Percentiles rank a stretch among this genome's conserved stretches.
phyloP scores from a whole-genome alignment of 148 eudicot genomes.

The Spergularia marina region DNA sequence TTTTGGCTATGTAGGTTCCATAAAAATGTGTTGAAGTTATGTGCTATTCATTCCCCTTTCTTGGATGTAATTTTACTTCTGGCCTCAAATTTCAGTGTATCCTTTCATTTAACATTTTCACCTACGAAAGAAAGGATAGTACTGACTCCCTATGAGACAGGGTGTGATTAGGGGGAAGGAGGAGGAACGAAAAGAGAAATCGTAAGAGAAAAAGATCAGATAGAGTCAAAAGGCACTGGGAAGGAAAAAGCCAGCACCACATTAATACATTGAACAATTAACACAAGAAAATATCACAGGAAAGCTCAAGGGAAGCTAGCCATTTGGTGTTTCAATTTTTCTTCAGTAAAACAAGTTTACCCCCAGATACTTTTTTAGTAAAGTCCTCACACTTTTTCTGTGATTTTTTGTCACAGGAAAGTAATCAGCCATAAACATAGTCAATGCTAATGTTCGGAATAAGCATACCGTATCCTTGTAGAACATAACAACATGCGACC shows the following conservation, averaged over 20 bases:
- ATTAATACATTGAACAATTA: no score
- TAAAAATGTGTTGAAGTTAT: no score
- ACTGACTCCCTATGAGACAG: no score
- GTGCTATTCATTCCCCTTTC: no score
- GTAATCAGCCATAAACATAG: not conserved
- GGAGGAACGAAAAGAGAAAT: not conserved
- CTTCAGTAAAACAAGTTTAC: no score
- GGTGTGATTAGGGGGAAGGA: not conserved
- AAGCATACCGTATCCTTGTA: conserved; percentile 92
- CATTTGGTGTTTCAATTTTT: no score
- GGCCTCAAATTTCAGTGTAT: no score
- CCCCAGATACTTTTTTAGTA: no score
- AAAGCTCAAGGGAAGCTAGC: not conserved
- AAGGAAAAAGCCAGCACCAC: not conserved
- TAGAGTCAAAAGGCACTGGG: not conserved
- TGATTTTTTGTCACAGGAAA: not conserved
- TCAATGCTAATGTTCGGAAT: not conserved
- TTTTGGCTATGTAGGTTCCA: no score
- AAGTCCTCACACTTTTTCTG: not conserved
- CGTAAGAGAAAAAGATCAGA: not conserved
- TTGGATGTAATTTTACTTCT: no score
- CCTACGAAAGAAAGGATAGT: not conserved
- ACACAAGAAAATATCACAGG: no score
- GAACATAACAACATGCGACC: conserved; percentile 82
- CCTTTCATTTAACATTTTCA: not conserved